Evolutionary conservation across 495 filamentous ascomycete genomes (phyloP).

Genomic region (Halenospora varia): DNA sequence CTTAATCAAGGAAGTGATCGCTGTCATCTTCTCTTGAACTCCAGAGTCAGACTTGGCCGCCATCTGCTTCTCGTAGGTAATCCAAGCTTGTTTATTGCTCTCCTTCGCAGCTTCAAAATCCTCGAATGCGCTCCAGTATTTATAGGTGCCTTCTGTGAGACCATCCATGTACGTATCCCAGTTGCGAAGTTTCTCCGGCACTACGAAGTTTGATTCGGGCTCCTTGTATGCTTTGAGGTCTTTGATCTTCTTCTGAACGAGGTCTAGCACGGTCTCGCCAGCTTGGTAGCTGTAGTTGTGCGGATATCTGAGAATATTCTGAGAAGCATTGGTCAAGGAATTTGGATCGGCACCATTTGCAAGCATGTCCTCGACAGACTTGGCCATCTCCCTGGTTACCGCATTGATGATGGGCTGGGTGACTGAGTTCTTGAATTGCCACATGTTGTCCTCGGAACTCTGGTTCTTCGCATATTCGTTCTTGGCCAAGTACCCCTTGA

Average conservation of each 20-base stretch:
- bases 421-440: conserved; percentile 30
- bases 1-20: conserved; percentile 40
- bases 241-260: conserved; percentile 46
- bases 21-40: conserved; percentile 44
- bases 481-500: conserved; percentile 31
- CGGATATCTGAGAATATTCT: conserved; percentile 26
- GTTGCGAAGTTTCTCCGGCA: conserved; percentile 23
- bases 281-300: conserved; percentile 2
- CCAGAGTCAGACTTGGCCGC: conserved; percentile 27
- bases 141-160: conserved; percentile 46
- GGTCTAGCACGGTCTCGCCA: conserved; percentile 51
- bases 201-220: conserved; percentile 3
- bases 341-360: conserved; percentile 56
- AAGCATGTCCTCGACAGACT: conserved; percentile 52
- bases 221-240: conserved; percentile 39
- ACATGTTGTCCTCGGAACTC: conserved; percentile 36
- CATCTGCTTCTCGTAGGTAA: conserved; percentile 22
- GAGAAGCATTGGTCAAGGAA: conserved; percentile 33
- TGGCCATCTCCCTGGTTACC: conserved; percentile 42
- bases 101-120: conserved; percentile 12
- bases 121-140: conserved; percentile 31
- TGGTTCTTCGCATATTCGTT: conserved; percentile 23
- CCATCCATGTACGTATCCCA: conserved; percentile 39
- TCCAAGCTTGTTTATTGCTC: conserved; percentile 27
- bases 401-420: conserved; percentile 61